These are phyloP conservation scores for Acanthamoeba lenticulata DNA, from an alignment of 208 protist species.

Conservation along the genomic window DNA sequence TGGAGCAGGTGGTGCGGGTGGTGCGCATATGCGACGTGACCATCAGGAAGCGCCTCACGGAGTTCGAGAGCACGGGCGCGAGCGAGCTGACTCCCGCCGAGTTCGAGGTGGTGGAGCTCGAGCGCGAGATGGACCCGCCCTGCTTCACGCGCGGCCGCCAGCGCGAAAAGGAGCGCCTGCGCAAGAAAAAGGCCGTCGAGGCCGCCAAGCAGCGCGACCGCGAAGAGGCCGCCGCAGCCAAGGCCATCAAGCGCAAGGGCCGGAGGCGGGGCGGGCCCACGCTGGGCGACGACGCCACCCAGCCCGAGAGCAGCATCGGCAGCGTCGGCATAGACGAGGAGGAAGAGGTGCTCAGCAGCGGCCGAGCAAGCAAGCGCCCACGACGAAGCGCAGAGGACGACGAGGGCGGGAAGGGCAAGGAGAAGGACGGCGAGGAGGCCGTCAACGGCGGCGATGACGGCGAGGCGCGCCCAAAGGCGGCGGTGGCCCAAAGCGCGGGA, in stretches of 20 bases:
- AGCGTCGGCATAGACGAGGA: neutral
- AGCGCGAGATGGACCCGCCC: slow-evolving; percentile 85
- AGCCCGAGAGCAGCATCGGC: neutral
- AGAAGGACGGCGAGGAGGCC: neutral
- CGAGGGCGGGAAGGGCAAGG: neutral
- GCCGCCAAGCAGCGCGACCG: slow-evolving; percentile 61
- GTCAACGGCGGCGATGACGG: slow-evolving; percentile 6
- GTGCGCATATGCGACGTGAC: slow-evolving; percentile 87
- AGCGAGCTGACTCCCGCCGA: slow-evolving; percentile 78
- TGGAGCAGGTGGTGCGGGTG: slow-evolving; percentile 82
- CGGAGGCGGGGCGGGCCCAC: neutral
- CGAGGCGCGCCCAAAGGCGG: neutral
- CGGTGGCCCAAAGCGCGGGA: neutral
- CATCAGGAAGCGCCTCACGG: slow-evolving; percentile 80
- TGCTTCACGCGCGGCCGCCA: slow-evolving; percentile 70
- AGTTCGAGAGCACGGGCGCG: slow-evolving; percentile 84
- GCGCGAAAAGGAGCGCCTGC: neutral
- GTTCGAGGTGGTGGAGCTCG: slow-evolving; percentile 84
- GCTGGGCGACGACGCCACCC: neutral
- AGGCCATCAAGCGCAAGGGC: neutral
- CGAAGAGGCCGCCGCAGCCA: neutral
- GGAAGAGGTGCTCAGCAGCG: neutral
- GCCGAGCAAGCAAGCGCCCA: neutral
- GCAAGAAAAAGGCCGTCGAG: neutral
- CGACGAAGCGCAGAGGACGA: neutral